Evolutionary conservation across 2,329 filamentous ascomycete genomes (phyloP), one percentile per base, ranked within the genome.

Genomic region (Elsinoe perseae): DNA sequence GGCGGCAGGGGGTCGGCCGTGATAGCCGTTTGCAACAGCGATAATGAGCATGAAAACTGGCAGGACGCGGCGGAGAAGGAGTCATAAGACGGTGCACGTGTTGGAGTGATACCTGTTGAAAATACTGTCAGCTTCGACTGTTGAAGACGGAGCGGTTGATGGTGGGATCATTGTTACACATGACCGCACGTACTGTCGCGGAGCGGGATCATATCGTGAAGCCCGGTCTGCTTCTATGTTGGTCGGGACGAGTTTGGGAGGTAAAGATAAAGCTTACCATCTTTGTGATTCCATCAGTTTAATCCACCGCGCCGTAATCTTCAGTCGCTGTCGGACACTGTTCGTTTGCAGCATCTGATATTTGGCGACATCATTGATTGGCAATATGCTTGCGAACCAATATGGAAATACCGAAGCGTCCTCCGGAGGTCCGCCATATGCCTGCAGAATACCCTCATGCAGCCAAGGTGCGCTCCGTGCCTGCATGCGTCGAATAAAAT

Each of bases 371-470:
- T 93, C 87, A 12, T 80, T 79, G 34, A 93, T 83, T 0, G 89
- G 89, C 10, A 95, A 71, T 18, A 93, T 83, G 65, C 83, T 88
- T 8, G 87, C 90, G 62, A 95, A 86, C 91, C 91, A 96, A 79
- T 90, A 95, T 0, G 90, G 87, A 62, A 95, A 93, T 1, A 82
- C 69, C 2, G 84, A 84, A 0, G 89, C 84, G 64, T 95, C 88
- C 14, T 80, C 75, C 0, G 89, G 90, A 18, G 85, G 85, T 57
- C 86, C 81, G 10, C 90, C 90, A 61, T 92, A 93, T 4, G 87
- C 83, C 28, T 81, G 73, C 27, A 91, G 73, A 30, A 91, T 84
- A 7, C 85, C 80, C 38, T 83, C 78, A 56, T 87, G 81, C 25
- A 95, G 74, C 89, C 89, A 95, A 0, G 80, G 79, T 0, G 84